Percentiles rank a stretch among this genome's conserved stretches.
Conservation (phyloP, 2,329 filamentous ascomycete genomes). For the Lomentospora prolificans region DNA sequence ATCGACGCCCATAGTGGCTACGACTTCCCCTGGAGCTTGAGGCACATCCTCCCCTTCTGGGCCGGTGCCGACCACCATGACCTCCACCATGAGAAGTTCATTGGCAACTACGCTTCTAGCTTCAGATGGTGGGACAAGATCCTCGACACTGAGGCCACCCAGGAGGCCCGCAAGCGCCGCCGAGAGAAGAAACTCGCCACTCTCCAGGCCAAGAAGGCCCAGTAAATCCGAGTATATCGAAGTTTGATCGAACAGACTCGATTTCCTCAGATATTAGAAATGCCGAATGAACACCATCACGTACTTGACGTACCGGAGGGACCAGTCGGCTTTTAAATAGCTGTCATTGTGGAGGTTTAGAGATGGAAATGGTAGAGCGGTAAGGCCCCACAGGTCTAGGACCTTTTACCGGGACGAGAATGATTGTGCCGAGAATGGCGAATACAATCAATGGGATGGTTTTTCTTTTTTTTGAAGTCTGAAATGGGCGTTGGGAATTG, state of each 20-base stretch:
- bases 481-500: slow-evolving; percentile 5
- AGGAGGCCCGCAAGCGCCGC: slow-evolving; percentile 75
- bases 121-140: slow-evolving; percentile 99
- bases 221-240: slow-evolving; percentile 32
- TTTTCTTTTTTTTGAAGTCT: not conserved
- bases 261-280: not conserved
- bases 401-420: not conserved
- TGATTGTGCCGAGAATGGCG: not conserved
- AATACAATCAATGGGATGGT: not conserved
- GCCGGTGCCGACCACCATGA: slow-evolving; percentile 96
- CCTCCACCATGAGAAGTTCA: slow-evolving; percentile 94
- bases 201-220: slow-evolving; percentile 57
- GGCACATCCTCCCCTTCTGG: slow-evolving; percentile 96
- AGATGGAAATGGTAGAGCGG: not conserved
- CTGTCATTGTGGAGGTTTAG: not conserved
- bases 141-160: slow-evolving; percentile 86
- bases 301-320: not conserved
- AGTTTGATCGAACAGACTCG: not conserved
- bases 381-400: not conserved
- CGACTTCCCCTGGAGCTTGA: slow-evolving; percentile 95
- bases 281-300: not conserved
- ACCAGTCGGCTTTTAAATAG: not conserved
- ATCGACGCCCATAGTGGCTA: slow-evolving; percentile 97
- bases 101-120: slow-evolving; percentile 94
- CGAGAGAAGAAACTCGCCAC: slow-evolving; percentile 65